Evolutionary conservation across 116 monocot genomes (phyloP).

Genomic region (Posidonia oceanica): DNA sequence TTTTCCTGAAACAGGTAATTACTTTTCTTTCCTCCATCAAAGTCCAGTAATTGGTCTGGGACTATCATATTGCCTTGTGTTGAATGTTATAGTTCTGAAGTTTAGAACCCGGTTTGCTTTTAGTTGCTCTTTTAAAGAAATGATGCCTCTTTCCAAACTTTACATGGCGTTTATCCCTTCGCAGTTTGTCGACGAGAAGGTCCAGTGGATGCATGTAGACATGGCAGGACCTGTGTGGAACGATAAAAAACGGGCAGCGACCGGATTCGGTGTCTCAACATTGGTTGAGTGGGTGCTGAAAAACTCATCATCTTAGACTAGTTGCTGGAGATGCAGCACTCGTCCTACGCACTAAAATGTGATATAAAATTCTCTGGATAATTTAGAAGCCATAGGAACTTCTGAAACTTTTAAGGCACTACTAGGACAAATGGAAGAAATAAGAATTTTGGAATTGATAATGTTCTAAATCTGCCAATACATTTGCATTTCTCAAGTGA

Average conservation of each 20-base stretch:
- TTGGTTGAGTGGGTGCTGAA: constrained; percentile 86
- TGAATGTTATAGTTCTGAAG: no score
- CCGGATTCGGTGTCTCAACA: constrained; percentile 47
- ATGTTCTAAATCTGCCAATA: no score
- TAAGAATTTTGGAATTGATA: no score
- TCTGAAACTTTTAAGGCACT: no score
- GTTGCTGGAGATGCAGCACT: neutral
- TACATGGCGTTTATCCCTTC: neutral
- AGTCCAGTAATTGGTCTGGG: no score
- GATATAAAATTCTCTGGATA: neutral
- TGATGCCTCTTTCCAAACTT: no score
- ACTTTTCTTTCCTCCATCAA: no score
- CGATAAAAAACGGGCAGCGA: constrained; percentile 60
- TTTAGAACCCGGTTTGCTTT: no score
- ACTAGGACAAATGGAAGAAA: no score
- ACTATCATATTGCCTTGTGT: no score
- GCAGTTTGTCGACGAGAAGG: constrained; percentile 95
- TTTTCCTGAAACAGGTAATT: constrained; percentile 87
- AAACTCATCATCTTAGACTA: constrained; percentile 39
- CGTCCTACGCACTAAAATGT: neutral
- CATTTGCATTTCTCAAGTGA: no score
- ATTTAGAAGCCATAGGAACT: neutral
- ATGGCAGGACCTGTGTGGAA: constrained; percentile 87
- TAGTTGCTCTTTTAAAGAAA: no score
- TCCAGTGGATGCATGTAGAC: constrained; percentile 92